phyloP scores from a whole-genome alignment of 2,329 filamentous ascomycete genomes.

The Trichoderma endophyticum region DNA sequence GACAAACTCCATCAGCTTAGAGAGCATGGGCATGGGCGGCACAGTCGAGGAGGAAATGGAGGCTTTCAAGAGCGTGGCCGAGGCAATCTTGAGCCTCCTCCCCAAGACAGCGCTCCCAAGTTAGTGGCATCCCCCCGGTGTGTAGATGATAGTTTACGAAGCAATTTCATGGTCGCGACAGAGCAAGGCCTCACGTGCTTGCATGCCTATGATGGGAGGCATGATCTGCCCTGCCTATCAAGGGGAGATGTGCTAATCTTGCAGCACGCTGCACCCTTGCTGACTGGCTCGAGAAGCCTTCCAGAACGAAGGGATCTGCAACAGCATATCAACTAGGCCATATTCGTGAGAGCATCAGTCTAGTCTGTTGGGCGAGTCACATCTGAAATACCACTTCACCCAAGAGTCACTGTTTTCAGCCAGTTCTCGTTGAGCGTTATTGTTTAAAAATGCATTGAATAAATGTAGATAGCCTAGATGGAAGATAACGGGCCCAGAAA shows the following conservation, averaged over 20 bases:
- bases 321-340: not conserved
- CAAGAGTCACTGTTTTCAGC: not conserved
- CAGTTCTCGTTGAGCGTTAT: not conserved
- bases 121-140: not conserved
- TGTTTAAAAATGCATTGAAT: not conserved
- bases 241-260: not conserved
- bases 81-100: conserved; percentile 50
- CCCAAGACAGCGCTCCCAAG: not conserved
- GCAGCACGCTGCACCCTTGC: not conserved
- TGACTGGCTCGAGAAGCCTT: not conserved
- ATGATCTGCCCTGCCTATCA: not conserved
- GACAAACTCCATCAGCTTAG: conserved; percentile 79
- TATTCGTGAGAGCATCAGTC: not conserved
- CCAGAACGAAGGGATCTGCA: conserved; percentile 3
- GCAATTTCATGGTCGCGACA: not conserved
- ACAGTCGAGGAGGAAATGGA: conserved; percentile 94
- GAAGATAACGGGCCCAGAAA: not conserved
- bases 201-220: not conserved
- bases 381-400: not conserved
- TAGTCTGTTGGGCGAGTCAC: not conserved
- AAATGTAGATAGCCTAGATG: not conserved
- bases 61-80: conserved; percentile 71
- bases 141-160: not conserved
- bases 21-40: conserved; percentile 69
- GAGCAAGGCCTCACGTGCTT: not conserved